Evolutionary conservation across 352 stramenopile genomes (phyloP).

Genomic region (Aphanomyces stellatus): DNA sequence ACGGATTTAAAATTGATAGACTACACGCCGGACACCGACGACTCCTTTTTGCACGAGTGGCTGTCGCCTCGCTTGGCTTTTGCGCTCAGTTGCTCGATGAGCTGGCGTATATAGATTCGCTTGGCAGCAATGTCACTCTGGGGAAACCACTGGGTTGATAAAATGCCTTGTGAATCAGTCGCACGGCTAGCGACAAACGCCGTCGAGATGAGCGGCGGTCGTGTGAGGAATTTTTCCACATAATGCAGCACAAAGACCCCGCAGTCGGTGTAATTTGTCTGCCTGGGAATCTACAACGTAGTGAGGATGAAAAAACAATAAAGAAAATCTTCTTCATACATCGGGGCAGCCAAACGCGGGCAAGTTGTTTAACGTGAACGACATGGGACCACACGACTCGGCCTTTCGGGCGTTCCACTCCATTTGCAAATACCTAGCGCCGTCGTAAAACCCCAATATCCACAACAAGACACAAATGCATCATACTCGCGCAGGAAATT

Average conservation of each 20-base stretch:
- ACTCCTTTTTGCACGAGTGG: too few relatives aligned
- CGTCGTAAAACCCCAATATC: not conserved
- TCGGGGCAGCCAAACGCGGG: not conserved
- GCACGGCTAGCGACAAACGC: not conserved
- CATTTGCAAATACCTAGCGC: constrained; percentile 13
- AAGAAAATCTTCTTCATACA: constrained; percentile 2
- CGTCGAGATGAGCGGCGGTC: constrained; percentile 1
- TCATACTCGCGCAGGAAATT: constrained; percentile 12
- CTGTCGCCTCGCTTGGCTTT: too few relatives aligned
- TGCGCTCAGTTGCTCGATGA: not conserved
- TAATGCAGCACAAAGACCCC: constrained; percentile 19
- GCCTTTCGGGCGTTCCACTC: not conserved
- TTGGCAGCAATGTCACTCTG: not conserved
- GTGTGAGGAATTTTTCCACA: constrained; percentile 5
- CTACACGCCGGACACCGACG: too few relatives aligned
- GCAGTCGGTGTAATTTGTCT: constrained; percentile 15
- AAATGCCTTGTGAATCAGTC: not conserved
- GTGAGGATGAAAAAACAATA: not conserved
- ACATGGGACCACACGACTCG: not conserved
- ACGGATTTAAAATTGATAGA: too few relatives aligned
- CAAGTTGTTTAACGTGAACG: not conserved
- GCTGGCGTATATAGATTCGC: not conserved
- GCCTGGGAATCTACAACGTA: constrained; percentile 13
- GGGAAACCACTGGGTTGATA: constrained; percentile 1
- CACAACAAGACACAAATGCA: too few relatives aligned